Evolutionary conservation across 2,329 filamentous ascomycete genomes (phyloP).

Genomic region (Biscogniauxia mediterranea): DNA sequence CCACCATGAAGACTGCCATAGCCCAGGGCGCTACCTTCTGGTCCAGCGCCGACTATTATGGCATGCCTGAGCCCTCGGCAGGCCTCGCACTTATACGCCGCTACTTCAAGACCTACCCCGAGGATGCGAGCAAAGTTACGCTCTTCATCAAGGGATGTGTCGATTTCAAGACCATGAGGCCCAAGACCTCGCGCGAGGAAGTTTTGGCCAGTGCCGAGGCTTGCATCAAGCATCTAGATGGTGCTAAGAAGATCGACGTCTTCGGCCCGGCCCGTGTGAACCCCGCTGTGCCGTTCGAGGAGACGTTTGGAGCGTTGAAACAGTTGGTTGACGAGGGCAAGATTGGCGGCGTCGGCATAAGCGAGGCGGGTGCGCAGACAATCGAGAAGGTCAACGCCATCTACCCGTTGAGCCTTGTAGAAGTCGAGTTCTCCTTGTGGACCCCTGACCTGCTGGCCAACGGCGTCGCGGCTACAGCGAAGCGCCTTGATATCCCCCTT

Average conservation of each 20-base stretch:
- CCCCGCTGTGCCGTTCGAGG: conserved; percentile 34
- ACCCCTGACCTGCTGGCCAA: conserved; percentile 56
- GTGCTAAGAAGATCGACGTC: conserved; percentile 47
- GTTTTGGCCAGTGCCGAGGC: not conserved
- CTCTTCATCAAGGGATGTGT: not conserved
- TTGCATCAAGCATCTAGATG: conserved; percentile 41
- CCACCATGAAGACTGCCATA: not conserved
- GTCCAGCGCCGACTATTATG: not conserved
- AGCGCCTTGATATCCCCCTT: conserved; percentile 55
- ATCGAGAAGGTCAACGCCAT: conserved; percentile 47
- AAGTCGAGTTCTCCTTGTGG: conserved; percentile 60
- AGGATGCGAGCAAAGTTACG: not conserved
- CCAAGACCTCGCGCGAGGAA: not conserved
- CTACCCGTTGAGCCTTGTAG: conserved; percentile 56
- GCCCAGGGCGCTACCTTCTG: not conserved
- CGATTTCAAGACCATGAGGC: not conserved
- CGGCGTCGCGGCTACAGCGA: conserved; percentile 54
- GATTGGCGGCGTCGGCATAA: conserved; percentile 30
- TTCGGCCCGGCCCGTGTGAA: conserved; percentile 50
- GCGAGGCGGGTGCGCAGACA: conserved; percentile 33
- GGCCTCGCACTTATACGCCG: not conserved
- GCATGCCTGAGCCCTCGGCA: not conserved
- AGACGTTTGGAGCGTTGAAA: conserved; percentile 28
- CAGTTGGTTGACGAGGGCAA: conserved; percentile 34
- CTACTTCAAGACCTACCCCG: not conserved